Percentiles rank a stretch among this genome's conserved stretches.
Conservation (phyloP, 306 rosid species). For the Fragaria vesca region DNA sequence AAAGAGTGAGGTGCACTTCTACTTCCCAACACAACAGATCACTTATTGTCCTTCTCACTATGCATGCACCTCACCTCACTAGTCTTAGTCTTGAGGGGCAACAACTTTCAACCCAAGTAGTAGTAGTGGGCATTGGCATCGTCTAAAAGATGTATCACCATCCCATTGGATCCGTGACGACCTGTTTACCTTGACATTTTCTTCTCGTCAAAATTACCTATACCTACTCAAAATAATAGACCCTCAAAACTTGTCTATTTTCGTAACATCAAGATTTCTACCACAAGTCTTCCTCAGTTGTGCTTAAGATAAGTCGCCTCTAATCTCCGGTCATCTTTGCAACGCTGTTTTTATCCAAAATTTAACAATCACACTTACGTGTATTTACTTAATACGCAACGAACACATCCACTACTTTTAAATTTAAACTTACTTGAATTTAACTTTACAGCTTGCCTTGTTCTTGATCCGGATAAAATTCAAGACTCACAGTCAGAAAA, state of each 20-base stretch:
- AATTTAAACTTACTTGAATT: not conserved
- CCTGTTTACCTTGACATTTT: not conserved
- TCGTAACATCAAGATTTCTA: not conserved
- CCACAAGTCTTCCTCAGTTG: no score
- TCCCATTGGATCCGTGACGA: not conserved
- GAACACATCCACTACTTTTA: fast-evolving
- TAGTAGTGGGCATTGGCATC: not conserved
- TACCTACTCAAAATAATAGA: not conserved
- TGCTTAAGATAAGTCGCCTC: not conserved
- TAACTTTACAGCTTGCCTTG: not conserved
- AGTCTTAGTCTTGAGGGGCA: not conserved
- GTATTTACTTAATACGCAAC: not conserved
- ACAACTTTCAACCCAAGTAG: not conserved
- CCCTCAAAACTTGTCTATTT: not conserved
- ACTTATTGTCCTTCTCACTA: not conserved
- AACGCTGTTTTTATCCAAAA: not conserved
- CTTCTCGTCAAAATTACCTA: not conserved
- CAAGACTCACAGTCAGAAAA: not conserved
- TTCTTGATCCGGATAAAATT: not conserved
- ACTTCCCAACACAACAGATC: not conserved
- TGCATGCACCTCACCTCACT: not conserved
- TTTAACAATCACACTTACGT: not conserved
- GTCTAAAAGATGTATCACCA: not conserved
- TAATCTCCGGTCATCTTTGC: not conserved
- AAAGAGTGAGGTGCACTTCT: not conserved